Conservation (phyloP, 495 filamentous ascomycete genomes). For the Jackrogersella multiformis region DNA sequence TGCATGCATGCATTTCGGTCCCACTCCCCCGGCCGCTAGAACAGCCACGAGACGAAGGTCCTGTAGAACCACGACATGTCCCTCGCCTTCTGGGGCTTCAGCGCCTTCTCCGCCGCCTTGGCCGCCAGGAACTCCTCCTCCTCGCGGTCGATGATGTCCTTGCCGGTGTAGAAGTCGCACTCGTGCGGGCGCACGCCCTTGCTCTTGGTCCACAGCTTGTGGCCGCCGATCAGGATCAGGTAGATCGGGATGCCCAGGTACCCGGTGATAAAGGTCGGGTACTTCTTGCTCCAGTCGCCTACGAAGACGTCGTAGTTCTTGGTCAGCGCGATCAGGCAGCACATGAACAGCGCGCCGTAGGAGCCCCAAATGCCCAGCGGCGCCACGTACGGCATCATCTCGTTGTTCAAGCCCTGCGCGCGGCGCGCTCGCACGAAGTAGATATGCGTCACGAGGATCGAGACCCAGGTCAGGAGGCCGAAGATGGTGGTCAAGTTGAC, state of each 20-base stretch:
- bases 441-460: conserved; percentile 83
- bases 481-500: conserved; percentile 85
- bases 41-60: conserved; percentile 72
- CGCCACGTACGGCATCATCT: conserved; percentile 74
- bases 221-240: conserved; percentile 73
- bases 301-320: conserved; percentile 83
- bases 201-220: conserved; percentile 67
- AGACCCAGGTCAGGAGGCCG: conserved; percentile 84
- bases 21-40: conserved; percentile 54
- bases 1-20: neutral
- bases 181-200: conserved; percentile 63
- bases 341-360: conserved; percentile 71
- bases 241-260: conserved; percentile 87
- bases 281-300: conserved; percentile 62
- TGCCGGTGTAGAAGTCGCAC: conserved; percentile 76
- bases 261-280: conserved; percentile 80
- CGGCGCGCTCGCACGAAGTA: conserved; percentile 77
- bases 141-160: conserved; percentile 76
- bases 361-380: conserved; percentile 75
- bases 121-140: conserved; percentile 73
- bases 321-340: conserved; percentile 74
- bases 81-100: conserved; percentile 37
- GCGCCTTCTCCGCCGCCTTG: conserved; percentile 58
- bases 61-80: conserved; percentile 63
- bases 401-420: conserved; percentile 74